Evolutionary conservation across 2,329 filamentous ascomycete species (phyloP).

Genomic region (Thermothelomyces thermophilus): DNA sequence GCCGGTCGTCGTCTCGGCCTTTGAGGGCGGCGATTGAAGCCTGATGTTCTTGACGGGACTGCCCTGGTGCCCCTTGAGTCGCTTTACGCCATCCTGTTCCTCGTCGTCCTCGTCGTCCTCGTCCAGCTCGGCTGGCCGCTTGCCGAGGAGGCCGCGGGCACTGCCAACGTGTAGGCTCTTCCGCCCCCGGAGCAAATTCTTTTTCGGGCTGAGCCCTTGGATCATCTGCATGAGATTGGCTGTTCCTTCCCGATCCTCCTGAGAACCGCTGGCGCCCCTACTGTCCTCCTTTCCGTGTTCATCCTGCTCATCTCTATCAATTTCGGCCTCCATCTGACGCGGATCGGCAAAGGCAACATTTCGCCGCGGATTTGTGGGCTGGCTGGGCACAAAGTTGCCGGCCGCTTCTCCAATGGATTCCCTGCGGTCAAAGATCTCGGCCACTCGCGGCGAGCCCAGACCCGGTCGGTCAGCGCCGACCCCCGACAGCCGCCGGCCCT

Average conservation of each 20-base stretch:
- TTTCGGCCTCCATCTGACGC: slow-evolving; percentile 52
- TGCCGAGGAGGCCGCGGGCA: slow-evolving; percentile 65
- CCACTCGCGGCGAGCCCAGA: slow-evolving; percentile 67
- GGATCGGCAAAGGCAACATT: slow-evolving; percentile 62
- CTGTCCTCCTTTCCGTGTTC: slow-evolving; percentile 57
- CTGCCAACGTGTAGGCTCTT: slow-evolving; percentile 74
- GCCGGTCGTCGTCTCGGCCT: slow-evolving; percentile 59
- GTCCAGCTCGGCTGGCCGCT: slow-evolving; percentile 66
- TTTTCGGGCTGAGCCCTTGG: slow-evolving; percentile 68
- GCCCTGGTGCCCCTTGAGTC: slow-evolving; percentile 62
- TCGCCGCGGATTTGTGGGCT: slow-evolving; percentile 31
- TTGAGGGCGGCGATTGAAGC: slow-evolving; percentile 62
- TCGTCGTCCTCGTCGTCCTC: slow-evolving; percentile 59
- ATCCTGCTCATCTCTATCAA: slow-evolving; percentile 55
- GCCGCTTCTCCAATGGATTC: slow-evolving; percentile 64
- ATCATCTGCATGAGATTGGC: slow-evolving; percentile 71
- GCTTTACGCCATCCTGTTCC: slow-evolving; percentile 56
- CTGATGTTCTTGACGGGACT: slow-evolving; percentile 72
- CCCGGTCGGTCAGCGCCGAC: slow-evolving; percentile 64
- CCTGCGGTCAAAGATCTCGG: slow-evolving; percentile 63
- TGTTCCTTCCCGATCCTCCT: slow-evolving; percentile 55
- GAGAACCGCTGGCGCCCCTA: slow-evolving; percentile 41
- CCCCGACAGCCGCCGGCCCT: slow-evolving; percentile 55
- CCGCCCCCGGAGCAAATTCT: slow-evolving; percentile 57
- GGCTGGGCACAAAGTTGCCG: slow-evolving; percentile 53